Evolutionary conservation across 2,329 filamentous ascomycete species (phyloP).

Genomic region (Colletotrichum theobromicola): DNA sequence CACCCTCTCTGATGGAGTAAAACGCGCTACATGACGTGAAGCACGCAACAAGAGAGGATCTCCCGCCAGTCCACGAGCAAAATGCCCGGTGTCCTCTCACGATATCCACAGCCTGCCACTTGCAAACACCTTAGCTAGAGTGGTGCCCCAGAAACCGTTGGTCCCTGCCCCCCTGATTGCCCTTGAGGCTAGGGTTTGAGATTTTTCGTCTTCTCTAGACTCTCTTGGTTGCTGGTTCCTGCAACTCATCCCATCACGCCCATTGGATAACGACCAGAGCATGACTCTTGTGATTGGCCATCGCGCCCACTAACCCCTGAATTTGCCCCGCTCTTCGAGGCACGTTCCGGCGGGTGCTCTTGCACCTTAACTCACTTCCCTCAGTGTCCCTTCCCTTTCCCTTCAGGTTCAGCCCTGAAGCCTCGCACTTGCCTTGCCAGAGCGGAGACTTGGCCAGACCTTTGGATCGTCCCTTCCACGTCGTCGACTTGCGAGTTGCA

Average conservation of each 20-base stretch:
- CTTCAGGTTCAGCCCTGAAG: slow-evolving; percentile 4
- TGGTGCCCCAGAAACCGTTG: slow-evolving; percentile 10
- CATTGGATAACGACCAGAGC: not conserved
- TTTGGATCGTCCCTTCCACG: not conserved
- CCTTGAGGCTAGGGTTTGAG: slow-evolving; percentile 14
- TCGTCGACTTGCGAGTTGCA: not conserved
- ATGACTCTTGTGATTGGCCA: not conserved
- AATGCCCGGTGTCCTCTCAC: not conserved
- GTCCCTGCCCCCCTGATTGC: not conserved
- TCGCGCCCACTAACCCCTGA: not conserved
- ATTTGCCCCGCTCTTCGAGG: not conserved
- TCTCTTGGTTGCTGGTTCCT: not conserved
- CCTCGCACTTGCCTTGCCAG: slow-evolving; percentile 3
- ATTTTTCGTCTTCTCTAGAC: not conserved
- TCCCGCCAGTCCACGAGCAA: not conserved
- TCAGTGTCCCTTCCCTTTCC: not conserved
- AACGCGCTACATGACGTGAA: not conserved
- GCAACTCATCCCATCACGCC: not conserved
- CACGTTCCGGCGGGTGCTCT: not conserved
- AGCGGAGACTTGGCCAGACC: not conserved
- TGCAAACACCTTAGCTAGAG: no score
- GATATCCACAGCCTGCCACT: no score
- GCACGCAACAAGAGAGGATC: not conserved
- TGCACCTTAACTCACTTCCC: not conserved
- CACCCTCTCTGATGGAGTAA: not conserved